Conservation (phyloP, 306 rosid genomes). For the Spatholobus suberectus region DNA sequence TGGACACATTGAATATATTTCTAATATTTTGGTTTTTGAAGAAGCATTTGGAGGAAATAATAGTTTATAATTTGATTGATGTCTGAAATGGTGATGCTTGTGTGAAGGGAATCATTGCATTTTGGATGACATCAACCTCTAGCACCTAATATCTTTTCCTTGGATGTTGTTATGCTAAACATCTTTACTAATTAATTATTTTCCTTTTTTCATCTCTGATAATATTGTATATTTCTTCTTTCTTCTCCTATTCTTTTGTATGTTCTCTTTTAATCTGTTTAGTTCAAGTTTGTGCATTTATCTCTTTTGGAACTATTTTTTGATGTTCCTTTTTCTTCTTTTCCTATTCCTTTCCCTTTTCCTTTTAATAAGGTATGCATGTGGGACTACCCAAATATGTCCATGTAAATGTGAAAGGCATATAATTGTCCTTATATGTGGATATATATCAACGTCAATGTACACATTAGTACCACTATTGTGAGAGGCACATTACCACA, state of each 20-base stretch:
- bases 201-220: background rate
- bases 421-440: too few relatives aligned
- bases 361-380: conserved; percentile 69
- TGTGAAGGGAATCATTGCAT: background rate
- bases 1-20: background rate
- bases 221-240: background rate
- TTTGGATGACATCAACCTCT: conserved; percentile 16
- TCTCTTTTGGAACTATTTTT: conserved; percentile 17
- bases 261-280: background rate
- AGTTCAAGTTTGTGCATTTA: background rate
- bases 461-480: too few relatives aligned
- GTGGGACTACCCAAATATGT: conserved; percentile 90
- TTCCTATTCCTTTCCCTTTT: too few relatives aligned
- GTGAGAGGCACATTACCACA: too few relatives aligned
- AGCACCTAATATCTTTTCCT: background rate
- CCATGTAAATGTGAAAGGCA: conserved; percentile 85
- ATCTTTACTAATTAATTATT: conserved; percentile 7
- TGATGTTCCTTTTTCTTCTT: conserved; percentile 25
- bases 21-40: conserved; percentile 10
- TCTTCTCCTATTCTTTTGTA: background rate
- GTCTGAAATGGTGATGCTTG: background rate
- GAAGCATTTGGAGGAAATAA: background rate
- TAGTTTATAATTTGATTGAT: too few relatives aligned
- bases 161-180: background rate
- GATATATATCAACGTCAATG: too few relatives aligned